These are phyloP conservation scores for Helenozyma baotianmanensis DNA, from an alignment of 805 yeast genomes.

Conservation along the genomic window DNA sequence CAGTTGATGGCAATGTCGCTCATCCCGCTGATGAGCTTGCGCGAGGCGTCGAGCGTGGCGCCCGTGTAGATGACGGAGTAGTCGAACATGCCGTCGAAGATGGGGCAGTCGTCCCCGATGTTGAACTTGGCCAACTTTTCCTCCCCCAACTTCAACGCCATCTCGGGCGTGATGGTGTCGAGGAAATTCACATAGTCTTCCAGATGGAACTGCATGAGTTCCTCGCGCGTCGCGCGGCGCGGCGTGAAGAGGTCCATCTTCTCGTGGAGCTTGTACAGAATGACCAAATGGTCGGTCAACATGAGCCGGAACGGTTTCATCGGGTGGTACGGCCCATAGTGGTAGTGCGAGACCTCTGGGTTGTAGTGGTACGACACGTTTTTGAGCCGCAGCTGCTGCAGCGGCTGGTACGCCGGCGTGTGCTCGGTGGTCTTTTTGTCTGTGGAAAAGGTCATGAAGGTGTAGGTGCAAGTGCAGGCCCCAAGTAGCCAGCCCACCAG, in stretches of 20 bases:
- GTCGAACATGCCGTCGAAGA: conserved; percentile 91
- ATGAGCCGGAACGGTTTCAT: conserved; percentile 95
- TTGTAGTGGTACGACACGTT: conserved; percentile 83
- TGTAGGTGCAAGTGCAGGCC: background rate
- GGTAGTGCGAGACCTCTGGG: conserved; percentile 73
- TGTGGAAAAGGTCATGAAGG: conserved; percentile 23
- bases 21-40: conserved; percentile 77
- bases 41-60: conserved; percentile 89
- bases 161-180: conserved; percentile 72
- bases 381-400: conserved; percentile 8
- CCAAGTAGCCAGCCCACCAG: no score
- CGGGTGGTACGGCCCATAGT: conserved; percentile 94
- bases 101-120: conserved; percentile 92
- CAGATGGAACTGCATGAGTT: conserved; percentile 76
- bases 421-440: conserved; percentile 31
- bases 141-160: conserved; percentile 52
- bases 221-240: conserved; percentile 74
- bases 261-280: conserved; percentile 79
- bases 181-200: conserved; percentile 81
- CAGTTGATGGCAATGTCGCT: conserved; percentile 94
- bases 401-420: conserved; percentile 29
- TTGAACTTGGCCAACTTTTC: conserved; percentile 65
- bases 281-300: conserved; percentile 89
- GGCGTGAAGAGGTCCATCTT: conserved; percentile 88
- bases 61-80: conserved; percentile 88